Base-by-base conservation (phyloP, 2,329 filamentous ascomycete species). In the Thelonectria blattea region DNA sequence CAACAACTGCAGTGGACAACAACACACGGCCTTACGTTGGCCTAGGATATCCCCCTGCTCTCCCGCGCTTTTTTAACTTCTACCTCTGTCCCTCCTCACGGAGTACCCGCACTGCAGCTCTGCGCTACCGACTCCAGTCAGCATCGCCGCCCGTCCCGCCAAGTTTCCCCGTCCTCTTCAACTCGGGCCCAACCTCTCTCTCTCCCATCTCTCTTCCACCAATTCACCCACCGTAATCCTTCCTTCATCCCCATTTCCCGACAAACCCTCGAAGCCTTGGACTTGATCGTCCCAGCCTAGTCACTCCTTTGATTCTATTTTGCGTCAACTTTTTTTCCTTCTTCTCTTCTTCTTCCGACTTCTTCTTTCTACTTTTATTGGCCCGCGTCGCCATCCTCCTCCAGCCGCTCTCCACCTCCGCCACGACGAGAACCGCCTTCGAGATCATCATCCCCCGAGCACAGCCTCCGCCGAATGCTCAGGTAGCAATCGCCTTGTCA, bases 401-500 rank as follows among this genome's bases (percentile, higher is more conserved):
- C n/a, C n/a, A 57, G 53, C 68, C 64, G 66, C 61, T 46, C 59
- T 62, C 55, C 60, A 43, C 57, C 59, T 47, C 27, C 27, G 27
- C 27, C 27, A 30, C 27, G 27, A 30, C 27, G 27, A 46, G 17
- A 46, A 49, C 50, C 51, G 47, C 48, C 45, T 58, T 59, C 62
- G 52, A 56, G 22, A 37, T 56, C 47, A 34, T 18, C 30, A 30
- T 42, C 53, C 32, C 17, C 20, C 48, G 39, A 24, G 17, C 62
- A 53, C 42, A 34, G 17, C 59, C 51, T 63, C 48, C 57, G 58
- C 60, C 68, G 68, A 69, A 66, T 71, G 68, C 68, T 71, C 68
- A 61, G 68, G 68, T 71, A 71, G 68, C 68, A 71, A 63, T 71
- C 68, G 65, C 66, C 56, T 58, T 52, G 48, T 60, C 56, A 11